Percentiles rank a stretch among this genome's conserved stretches.
Conservation (phyloP, 2,329 filamentous ascomycete genomes). For the Curvularia spicifera region DNA sequence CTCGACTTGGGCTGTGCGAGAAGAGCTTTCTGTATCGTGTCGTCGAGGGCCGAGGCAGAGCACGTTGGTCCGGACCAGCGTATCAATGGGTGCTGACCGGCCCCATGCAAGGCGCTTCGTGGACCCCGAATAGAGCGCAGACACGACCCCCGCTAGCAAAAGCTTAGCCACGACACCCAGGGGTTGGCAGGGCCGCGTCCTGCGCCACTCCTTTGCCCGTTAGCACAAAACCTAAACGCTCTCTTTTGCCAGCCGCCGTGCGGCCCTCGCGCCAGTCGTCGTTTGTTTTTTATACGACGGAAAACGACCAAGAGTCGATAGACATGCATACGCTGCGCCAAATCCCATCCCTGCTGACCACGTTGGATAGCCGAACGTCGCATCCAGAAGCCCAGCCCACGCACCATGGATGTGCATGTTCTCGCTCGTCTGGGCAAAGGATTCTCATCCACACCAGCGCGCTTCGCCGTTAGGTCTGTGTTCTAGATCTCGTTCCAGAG, state of each 20-base stretch:
- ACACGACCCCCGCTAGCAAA: not conserved
- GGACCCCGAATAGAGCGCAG: not conserved
- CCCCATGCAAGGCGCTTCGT: not conserved
- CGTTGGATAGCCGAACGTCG: not conserved
- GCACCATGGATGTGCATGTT: not conserved
- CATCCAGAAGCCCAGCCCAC: not conserved
- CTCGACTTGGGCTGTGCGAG: not conserved
- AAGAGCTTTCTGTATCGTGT: not conserved
- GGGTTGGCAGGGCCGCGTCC: not conserved
- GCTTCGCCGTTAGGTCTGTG: not conserved
- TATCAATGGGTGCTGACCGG: not conserved
- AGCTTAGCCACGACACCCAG: not conserved
- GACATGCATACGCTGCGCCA: not conserved
- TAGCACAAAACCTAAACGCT: not conserved
- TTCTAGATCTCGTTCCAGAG: not conserved
- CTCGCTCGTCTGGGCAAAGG: not conserved
- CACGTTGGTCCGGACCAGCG: not conserved
- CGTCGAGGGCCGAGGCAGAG: not conserved
- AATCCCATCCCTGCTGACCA: not conserved
- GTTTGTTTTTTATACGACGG: not conserved
- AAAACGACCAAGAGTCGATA: not conserved
- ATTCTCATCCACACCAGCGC: not conserved
- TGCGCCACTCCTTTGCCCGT: not conserved
- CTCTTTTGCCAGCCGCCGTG: not conserved
- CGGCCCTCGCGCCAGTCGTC: not conserved